Conservation (phyloP, 371 early-diverging fungal species). For the Saksenaea oblongispora region DNA sequence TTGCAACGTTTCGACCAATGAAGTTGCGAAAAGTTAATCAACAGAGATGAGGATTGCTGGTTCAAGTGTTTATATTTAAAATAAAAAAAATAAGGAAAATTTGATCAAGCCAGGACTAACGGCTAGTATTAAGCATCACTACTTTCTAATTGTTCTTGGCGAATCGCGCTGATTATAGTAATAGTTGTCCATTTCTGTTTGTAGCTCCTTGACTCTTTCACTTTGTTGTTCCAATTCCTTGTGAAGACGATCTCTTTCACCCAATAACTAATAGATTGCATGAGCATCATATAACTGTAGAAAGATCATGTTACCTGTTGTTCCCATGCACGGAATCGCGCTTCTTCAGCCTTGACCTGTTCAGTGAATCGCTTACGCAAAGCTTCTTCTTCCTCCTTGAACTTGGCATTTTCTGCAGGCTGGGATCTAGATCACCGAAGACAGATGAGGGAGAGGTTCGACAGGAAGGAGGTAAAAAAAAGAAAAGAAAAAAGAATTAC, state of each 20-base stretch:
- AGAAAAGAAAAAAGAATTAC: conserved; percentile 32
- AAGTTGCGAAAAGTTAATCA: too few relatives aligned
- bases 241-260: conserved; percentile 95
- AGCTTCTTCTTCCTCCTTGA: conserved; percentile 94
- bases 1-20: too few relatives aligned
- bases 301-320: conserved; percentile 62
- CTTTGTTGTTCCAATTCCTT: conserved; percentile 94
- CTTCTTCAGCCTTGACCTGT: conserved; percentile 92
- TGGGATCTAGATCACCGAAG: conserved; percentile 43
- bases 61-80: too few relatives aligned
- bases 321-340: conserved; percentile 95
- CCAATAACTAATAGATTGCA: conserved; percentile 64
- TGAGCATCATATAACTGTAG: not conserved
- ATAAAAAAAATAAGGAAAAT: too few relatives aligned
- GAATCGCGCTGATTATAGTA: conserved; percentile 45
- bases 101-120: not conserved
- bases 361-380: conserved; percentile 92
- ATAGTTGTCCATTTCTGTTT: conserved; percentile 73
- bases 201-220: conserved; percentile 84
- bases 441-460: not conserved
- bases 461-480: not conserved
- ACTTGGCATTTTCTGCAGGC: conserved; percentile 82
- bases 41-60: too few relatives aligned
- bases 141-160: conserved; percentile 38
- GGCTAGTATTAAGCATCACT: not conserved